Evolutionary conservation across 805 yeast species (phyloP).

Genomic region (Metschnikowia gruessii): DNA sequence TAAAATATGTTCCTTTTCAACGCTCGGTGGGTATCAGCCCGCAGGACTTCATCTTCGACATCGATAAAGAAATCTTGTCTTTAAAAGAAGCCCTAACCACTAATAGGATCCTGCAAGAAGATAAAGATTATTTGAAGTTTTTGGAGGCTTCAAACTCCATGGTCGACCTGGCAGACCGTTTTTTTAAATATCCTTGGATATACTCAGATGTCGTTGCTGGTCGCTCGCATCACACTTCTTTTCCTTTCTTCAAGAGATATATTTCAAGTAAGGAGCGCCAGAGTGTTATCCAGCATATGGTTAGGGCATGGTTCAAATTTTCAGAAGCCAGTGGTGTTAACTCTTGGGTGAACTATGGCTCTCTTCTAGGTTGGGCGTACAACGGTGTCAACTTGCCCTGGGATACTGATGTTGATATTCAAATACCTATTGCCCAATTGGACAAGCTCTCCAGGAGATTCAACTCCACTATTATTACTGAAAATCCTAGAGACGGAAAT

Average conservation of each 20-base stretch:
- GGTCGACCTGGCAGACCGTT: slow-evolving; percentile 28
- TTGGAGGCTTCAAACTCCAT: slow-evolving; percentile 25
- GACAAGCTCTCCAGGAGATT: slow-evolving; percentile 15
- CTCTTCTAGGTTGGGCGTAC: slow-evolving; percentile 21
- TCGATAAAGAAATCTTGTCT: slow-evolving; percentile 26
- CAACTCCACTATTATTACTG: slow-evolving; percentile 17
- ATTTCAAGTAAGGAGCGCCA: slow-evolving; percentile 37
- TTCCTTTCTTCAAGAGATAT: slow-evolving; percentile 37
- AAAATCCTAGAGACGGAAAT: slow-evolving; percentile 20
- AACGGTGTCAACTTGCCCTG: slow-evolving; percentile 23
- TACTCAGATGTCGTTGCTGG: slow-evolving; percentile 35
- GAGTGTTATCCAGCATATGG: slow-evolving; percentile 37
- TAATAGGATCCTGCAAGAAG: slow-evolving; percentile 17
- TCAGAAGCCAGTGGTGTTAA: slow-evolving; percentile 30
- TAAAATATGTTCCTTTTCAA: slow-evolving; percentile 9
- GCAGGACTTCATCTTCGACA: slow-evolving; percentile 32
- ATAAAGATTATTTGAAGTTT: slow-evolving; percentile 28
- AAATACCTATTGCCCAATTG: slow-evolving; percentile 19
- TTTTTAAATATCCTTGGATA: slow-evolving; percentile 42
- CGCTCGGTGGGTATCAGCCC: slow-evolving; percentile 19
- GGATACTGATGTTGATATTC: slow-evolving; percentile 22
- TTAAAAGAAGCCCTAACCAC: slow-evolving; percentile 21
- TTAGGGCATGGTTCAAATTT: slow-evolving; percentile 37
- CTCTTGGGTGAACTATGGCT: slow-evolving; percentile 32
- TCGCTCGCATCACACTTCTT: slow-evolving; percentile 29